A percentile compares a stretch with the other conserved stretches of the same genome.
phyloP scores from a whole-genome alignment of 345 rosid genomes.

The Pelargonium nanum region DNA sequence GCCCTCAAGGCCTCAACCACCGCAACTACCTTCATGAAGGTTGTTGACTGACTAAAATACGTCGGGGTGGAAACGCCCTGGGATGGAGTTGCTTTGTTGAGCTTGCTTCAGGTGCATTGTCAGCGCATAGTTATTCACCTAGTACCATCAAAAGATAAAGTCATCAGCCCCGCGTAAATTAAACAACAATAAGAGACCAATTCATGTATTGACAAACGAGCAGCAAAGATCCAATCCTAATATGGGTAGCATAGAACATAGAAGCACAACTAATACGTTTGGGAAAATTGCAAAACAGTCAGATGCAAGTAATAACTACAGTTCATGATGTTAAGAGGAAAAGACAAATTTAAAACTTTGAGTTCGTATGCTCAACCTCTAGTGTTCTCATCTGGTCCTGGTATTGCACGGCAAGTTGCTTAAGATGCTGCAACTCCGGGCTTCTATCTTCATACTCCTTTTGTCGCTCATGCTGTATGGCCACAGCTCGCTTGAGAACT shows the following conservation, averaged over 20 bases:
- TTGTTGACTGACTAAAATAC: conserved; percentile 30
- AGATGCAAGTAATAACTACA: background rate
- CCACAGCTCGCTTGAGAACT: conserved; percentile 65
- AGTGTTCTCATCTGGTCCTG: conserved; percentile 77
- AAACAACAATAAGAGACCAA: background rate
- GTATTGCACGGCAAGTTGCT: conserved; percentile 61
- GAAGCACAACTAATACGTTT: background rate
- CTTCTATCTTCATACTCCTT: conserved; percentile 47
- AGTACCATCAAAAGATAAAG: conserved; percentile 5
- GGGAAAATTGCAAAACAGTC: background rate
- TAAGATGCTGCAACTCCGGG: conserved; percentile 63
- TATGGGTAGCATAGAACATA: background rate
- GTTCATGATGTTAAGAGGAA: background rate
- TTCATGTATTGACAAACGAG: background rate
- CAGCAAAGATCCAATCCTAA: background rate
- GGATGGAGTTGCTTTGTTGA: conserved; percentile 1
- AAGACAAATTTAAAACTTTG: background rate
- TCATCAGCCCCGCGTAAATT: background rate
- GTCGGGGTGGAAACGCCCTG: conserved; percentile 59
- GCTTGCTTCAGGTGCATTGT: conserved; percentile 50
- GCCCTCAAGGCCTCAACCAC: too few relatives aligned
- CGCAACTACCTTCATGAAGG: too few relatives aligned
- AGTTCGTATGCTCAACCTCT: conserved; percentile 35
- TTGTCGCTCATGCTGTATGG: conserved; percentile 76
- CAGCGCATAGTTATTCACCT: conserved; percentile 67